Evolutionary conservation across 1,139 yeast species (phyloP), one percentile per base, ranked within the genome.

Genomic region (Nadsonia commutata): DNA sequence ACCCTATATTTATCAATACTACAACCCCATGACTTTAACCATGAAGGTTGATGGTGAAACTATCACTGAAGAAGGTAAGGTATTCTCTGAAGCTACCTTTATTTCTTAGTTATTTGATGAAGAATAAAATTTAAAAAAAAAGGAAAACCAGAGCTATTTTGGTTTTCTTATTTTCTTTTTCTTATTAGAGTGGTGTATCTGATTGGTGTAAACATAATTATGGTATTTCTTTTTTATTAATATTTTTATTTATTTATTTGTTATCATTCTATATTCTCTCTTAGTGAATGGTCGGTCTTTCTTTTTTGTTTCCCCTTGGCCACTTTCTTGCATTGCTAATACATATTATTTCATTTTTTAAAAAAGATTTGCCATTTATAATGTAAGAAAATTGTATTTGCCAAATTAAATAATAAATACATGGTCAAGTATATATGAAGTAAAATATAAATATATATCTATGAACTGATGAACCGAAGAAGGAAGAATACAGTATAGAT

Each of bases 1-100:
- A 60, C 98, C 98, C 33, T 90, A 76, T 66, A 88, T 90, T 56
- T 90, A 88, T 64, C 98, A 90, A 66, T 90, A 75, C 65, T 75
- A 80, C 58, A 79, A 82, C 60, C 69, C 72, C 41, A 60, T 71
- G 46, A 60, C 49, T 43, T 45, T 44, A 62, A 58, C 40, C 58
- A 51, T 40, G 51, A 50, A 47, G 43, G 52, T 47, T 51, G 66
- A 58, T 45, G 66, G 64, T 36, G 50, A 61, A 46, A 59, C 58
- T 45, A 56, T 55, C 42, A 63, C 67, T 40, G 94, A 80, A 57
- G 61, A 63, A 38, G 90, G 95, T 47, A 60, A 76, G 51, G 86
- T 78, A 36, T 85, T 80, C 69, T 76, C 71, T 55, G 96, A 86
- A 64, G 85, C 84, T 37, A 85, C 95, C 19, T 86, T 86, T 47